These are phyloP conservation scores for Hyaloperonospora arabidopsidis DNA, from an alignment of 352 stramenopile genomes.

Conservation along the genomic window DNA sequence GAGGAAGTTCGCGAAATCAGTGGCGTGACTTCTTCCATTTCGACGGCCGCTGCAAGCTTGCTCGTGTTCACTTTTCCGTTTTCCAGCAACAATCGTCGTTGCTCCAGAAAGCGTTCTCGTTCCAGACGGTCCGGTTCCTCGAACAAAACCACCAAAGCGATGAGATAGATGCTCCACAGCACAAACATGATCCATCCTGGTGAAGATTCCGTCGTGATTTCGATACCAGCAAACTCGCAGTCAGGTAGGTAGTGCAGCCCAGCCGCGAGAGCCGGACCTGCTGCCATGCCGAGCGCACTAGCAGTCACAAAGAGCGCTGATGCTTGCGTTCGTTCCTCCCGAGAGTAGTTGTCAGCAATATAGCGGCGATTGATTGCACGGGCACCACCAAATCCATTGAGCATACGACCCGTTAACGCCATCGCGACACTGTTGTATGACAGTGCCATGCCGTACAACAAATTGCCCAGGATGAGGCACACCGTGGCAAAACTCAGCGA, in stretches of 20 bases:
- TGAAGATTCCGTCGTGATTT: constrained; percentile 82
- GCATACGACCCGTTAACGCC: constrained; percentile 84
- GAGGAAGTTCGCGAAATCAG: constrained; percentile 25
- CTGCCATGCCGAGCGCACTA: constrained; percentile 87
- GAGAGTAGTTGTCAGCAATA: constrained; percentile 82
- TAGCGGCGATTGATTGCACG: constrained; percentile 89
- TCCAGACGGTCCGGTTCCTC: constrained; percentile 54
- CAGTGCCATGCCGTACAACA: constrained; percentile 80
- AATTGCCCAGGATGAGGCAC: constrained; percentile 81
- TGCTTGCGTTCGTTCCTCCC: constrained; percentile 86
- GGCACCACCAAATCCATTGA: constrained; percentile 90
- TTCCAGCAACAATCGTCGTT: constrained; percentile 41
- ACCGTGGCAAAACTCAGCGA: constrained; percentile 80
- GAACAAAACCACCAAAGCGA: constrained; percentile 51
- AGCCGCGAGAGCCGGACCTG: constrained; percentile 75
- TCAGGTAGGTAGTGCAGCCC: constrained; percentile 65
- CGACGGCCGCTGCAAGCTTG: constrained; percentile 7
- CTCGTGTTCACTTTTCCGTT: constrained; percentile 27
- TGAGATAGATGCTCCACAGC: constrained; percentile 58
- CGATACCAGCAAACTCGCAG: constrained; percentile 47
- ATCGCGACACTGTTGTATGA: constrained; percentile 78
- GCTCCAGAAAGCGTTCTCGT: constrained; percentile 39
- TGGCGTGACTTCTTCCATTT: constrained; percentile 35
- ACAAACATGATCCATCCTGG: constrained; percentile 88
- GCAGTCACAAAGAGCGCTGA: constrained; percentile 90